Base-by-base conservation (phyloP, 331 rosid genomes). In the Malus hybrid region DNA sequence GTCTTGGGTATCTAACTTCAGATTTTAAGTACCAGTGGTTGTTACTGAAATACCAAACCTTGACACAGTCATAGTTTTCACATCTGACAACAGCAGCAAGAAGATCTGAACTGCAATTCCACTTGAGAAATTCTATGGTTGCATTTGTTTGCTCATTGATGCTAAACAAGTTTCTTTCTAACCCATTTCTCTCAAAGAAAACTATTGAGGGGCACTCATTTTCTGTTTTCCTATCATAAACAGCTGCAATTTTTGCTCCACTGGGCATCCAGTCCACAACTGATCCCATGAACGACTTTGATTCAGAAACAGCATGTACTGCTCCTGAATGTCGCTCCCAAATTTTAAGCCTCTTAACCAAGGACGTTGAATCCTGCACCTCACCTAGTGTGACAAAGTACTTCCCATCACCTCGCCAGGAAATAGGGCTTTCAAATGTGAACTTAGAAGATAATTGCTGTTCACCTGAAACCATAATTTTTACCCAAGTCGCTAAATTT, bases 31-130 rank as follows among this genome's bases (percentile, higher is more conserved):
- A 95, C 99, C 99, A 95, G 77, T 86, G 93, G 57, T 90, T 92
- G 78, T 95, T 95, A 83, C 99, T 92, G 76, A 92, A 90, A 80
- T 72, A 83, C 98, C 97, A 95, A 70, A 92, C 82, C 86, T 91
- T 92, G 65, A 92, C 15, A 76, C 88, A 86, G 29, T 95, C 98
- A 76, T 89, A 84, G 68, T 73, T 80, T 76, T 79, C 91, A 80
- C 90, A 85, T 82, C 87, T 87, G 79, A 92, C 93, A 77, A 90
- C 62, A 42, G 96, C 96, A 16, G 96, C 97, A 70, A 95, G 96
- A 79, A 92, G 93, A 89, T 95, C 98, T 20, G 99, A 95, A 79
- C 87, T 90, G 84, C 98, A 92, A 88, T 92, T 95, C 99, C 99
- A 95, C 84, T 82, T 89, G 62, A 95, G 82, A 83, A 67, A 69